phyloP scores from a whole-genome alignment of 352 stramenopile species.

The Phytopythium helicoides region DNA sequence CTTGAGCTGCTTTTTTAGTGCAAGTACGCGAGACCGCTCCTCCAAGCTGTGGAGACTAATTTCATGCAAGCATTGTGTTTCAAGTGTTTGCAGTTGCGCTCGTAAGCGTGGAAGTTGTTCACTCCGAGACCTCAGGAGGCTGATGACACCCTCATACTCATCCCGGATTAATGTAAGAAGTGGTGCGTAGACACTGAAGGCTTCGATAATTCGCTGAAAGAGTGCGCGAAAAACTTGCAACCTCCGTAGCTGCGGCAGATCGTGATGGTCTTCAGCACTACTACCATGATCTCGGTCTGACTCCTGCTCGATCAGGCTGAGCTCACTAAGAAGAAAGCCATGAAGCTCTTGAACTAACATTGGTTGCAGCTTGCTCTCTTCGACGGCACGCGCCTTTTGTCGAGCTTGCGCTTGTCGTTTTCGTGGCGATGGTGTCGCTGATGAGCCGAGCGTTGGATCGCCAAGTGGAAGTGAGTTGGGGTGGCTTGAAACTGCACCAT shows the following conservation, averaged over 20 bases:
- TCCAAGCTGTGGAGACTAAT: constrained; percentile 44
- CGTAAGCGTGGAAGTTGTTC: constrained; percentile 51
- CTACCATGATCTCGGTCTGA: background rate
- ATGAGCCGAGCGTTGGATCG: background rate
- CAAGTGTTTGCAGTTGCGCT: constrained; percentile 47
- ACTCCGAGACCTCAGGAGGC: constrained; percentile 22
- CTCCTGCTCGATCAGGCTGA: constrained; percentile 11
- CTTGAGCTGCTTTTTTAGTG: constrained; percentile 48
- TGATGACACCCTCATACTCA: constrained; percentile 56
- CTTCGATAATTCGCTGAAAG: constrained; percentile 48
- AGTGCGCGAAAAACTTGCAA: constrained; percentile 57
- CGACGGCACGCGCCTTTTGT: constrained; percentile 4
- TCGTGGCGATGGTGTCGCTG: constrained; percentile 10
- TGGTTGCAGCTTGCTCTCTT: constrained; percentile 16
- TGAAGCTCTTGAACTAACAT: constrained; percentile 46
- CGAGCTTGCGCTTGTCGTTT: constrained; percentile 7
- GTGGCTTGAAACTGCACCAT: too few species aligned
- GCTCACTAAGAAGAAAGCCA: constrained; percentile 25
- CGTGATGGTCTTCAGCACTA: constrained; percentile 1
- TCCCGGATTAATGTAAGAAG: constrained; percentile 58
- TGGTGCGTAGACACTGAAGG: constrained; percentile 65
- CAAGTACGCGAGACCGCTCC: constrained; percentile 28
- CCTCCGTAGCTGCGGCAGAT: constrained; percentile 23
- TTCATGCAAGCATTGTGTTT: constrained; percentile 62
- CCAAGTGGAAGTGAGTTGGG: too few species aligned